Evolutionary conservation across 2,329 filamentous ascomycete genomes (phyloP).

Genomic region (Acrodontium crateriforme): DNA sequence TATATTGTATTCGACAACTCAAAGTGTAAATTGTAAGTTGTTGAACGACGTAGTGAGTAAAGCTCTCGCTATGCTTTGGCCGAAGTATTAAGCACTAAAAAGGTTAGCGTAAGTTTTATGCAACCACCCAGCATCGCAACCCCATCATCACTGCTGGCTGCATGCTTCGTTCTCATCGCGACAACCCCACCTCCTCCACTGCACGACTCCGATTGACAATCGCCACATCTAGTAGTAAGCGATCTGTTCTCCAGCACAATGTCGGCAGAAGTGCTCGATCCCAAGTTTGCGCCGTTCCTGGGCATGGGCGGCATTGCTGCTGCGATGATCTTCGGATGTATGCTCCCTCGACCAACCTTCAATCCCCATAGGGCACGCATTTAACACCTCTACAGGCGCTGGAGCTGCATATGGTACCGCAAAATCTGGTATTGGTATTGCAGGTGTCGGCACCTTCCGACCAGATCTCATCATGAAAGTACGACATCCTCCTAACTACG

Average conservation of each 20-base stretch:
- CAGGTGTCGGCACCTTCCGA: slow-evolving; percentile 70
- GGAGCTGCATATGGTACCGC: slow-evolving; percentile 80
- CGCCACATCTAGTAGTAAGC: background rate
- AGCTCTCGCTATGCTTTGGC: too few relatives aligned
- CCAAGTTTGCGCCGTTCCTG: slow-evolving; percentile 77
- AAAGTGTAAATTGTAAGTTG: too few relatives aligned
- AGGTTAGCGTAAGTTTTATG: too few relatives aligned
- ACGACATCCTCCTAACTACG: slow-evolving; percentile 11
- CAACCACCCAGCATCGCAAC: too few relatives aligned
- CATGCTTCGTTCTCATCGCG: too few relatives aligned
- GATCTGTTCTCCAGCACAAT: too few relatives aligned
- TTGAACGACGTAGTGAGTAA: too few relatives aligned
- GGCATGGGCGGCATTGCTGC: slow-evolving; percentile 73
- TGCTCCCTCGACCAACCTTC: slow-evolving; percentile 22
- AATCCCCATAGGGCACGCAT: too few relatives aligned
- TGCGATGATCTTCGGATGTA: slow-evolving; percentile 78
- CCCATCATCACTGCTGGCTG: too few relatives aligned
- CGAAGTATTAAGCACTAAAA: too few relatives aligned
- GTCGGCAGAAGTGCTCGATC: slow-evolving; percentile 38
- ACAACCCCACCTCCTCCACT: too few relatives aligned
- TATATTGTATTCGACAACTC: too few relatives aligned
- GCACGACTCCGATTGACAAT: slow-evolving; percentile 1
- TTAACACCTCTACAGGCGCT: slow-evolving; percentile 40
- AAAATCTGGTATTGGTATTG: slow-evolving; percentile 78
- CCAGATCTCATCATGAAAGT: slow-evolving; percentile 89